These are phyloP conservation scores for Monosporascus sp. DNA, from an alignment of 2,329 filamentous ascomycete genomes.

Conservation along the genomic window DNA sequence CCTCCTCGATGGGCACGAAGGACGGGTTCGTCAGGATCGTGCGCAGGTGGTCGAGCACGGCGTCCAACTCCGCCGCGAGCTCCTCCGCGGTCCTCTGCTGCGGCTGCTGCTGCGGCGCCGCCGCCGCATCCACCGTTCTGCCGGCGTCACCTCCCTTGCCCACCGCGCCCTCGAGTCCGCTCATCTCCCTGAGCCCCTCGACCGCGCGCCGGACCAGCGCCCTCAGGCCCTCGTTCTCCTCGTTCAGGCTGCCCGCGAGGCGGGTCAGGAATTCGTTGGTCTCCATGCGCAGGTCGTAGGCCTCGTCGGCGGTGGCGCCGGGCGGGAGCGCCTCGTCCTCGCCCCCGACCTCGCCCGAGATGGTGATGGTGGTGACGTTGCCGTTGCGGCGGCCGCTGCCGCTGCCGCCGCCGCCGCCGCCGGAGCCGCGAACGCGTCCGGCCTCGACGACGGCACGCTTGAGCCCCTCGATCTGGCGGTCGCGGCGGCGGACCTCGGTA, in stretches of 20 bases:
- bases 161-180: constrained; percentile 44
- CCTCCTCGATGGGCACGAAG: constrained; percentile 92
- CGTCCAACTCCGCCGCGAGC: constrained; percentile 68
- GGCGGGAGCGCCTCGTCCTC: constrained; percentile 18
- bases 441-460: constrained; percentile 80
- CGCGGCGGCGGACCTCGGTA: constrained; percentile 85
- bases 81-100: constrained; percentile 50
- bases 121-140: neutral
- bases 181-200: constrained; percentile 64
- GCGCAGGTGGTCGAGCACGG: constrained; percentile 73
- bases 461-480: constrained; percentile 80
- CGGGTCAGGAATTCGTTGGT: constrained; percentile 88
- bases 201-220: constrained; percentile 67
- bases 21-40: constrained; percentile 89
- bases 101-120: constrained; percentile 3
- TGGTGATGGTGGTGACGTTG: constrained; percentile 50
- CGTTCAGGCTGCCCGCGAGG: constrained; percentile 74
- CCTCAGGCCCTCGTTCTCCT: constrained; percentile 85
- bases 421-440: constrained; percentile 48
- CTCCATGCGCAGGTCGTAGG: constrained; percentile 73
- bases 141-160: constrained; percentile 19
- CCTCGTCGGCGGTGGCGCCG: constrained; percentile 38
- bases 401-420: neutral
- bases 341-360: constrained; percentile 52
- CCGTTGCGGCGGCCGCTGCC: constrained; percentile 44